A percentile compares a stretch with the other conserved stretches of the same genome.
Conservation (phyloP, 495 filamentous ascomycete genomes). For the Choiromyces venosus region DNA sequence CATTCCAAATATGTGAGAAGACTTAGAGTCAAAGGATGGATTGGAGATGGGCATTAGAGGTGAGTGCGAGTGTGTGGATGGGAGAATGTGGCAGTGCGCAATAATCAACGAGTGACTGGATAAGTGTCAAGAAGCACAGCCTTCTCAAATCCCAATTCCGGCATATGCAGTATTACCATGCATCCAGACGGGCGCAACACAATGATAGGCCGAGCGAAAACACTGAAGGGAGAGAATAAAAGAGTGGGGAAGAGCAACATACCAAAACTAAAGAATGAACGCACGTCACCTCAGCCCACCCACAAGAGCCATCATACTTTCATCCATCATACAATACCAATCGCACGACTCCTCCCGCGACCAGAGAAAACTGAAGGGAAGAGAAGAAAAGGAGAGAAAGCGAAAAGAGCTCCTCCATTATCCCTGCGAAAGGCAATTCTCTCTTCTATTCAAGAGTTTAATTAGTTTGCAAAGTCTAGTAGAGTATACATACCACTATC, state of each 20-base stretch:
- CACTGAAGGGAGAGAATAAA: not conserved
- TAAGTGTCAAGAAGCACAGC: not conserved
- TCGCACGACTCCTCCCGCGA: not conserved
- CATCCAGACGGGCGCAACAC: not conserved
- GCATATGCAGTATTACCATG: not conserved
- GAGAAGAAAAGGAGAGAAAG: not conserved
- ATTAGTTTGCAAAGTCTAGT: no score
- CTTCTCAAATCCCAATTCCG: not conserved
- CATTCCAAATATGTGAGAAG: not conserved
- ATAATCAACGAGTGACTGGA: not conserved
- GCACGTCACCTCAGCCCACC: not conserved
- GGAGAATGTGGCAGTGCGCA: not conserved
- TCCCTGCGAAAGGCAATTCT: not conserved
- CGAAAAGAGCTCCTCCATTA: not conserved
- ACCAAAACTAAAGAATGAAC: not conserved
- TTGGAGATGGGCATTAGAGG: not conserved
- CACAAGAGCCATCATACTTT: not conserved
- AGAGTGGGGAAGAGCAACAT: not conserved
- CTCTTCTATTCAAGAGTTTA: no score
- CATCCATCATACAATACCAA: not conserved
- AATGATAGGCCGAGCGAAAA: not conserved
- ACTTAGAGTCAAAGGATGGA: not conserved
- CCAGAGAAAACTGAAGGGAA: not conserved
- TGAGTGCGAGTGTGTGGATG: not conserved
- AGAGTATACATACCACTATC: no score